Conservation (phyloP, 2,329 filamentous ascomycete genomes). For the Ilyonectria sp. region DNA sequence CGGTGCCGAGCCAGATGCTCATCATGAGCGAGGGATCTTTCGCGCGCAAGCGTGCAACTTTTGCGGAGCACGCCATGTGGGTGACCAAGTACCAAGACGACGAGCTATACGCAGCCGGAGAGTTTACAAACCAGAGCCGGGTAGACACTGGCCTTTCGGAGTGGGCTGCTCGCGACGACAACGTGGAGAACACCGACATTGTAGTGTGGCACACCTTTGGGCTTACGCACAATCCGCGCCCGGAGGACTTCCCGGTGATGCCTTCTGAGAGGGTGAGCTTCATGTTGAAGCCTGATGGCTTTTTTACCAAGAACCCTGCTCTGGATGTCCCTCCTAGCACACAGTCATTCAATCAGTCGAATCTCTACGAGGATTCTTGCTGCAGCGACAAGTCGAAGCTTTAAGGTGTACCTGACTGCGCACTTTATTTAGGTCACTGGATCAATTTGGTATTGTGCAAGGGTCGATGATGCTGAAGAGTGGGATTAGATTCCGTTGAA, state of each 20-base stretch:
- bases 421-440: background rate
- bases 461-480: too few species aligned
- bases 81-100: conserved; percentile 63
- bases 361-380: conserved; percentile 3
- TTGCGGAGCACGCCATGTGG: conserved; percentile 53
- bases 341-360: conserved; percentile 9
- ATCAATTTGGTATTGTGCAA: background rate
- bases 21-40: conserved; percentile 15
- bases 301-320: conserved; percentile 65
- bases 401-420: background rate
- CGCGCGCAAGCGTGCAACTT: conserved; percentile 17
- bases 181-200: conserved; percentile 82
- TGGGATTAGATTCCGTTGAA: too few species aligned
- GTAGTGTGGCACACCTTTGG: conserved; percentile 94
- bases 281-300: conserved; percentile 64
- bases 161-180: conserved; percentile 50
- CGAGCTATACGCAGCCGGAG: conserved; percentile 65
- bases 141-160: conserved; percentile 42
- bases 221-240: conserved; percentile 78
- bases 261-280: conserved; percentile 69
- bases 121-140: conserved; percentile 55
- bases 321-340: conserved; percentile 52
- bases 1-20: conserved; percentile 60
- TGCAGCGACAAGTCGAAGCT: conserved; percentile 10
- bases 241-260: conserved; percentile 74